Conservation (phyloP, 805 yeast species). For the Kregervanrija fluxuum region DNA sequence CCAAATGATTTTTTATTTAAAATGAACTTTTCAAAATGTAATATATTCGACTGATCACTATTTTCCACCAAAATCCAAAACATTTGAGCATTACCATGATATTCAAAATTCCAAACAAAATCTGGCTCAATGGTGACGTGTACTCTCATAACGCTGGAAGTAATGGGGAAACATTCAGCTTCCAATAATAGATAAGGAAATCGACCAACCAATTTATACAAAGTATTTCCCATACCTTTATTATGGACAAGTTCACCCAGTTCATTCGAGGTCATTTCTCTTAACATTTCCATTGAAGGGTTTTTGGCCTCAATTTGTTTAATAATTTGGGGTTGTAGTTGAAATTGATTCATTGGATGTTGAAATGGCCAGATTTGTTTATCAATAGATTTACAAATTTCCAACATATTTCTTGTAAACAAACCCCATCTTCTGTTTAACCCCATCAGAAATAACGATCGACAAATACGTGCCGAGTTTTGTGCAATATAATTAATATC, state of each 20-base stretch:
- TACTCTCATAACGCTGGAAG: slow-evolving; percentile 77
- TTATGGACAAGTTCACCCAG: slow-evolving; percentile 90
- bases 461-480: slow-evolving; percentile 85
- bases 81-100: slow-evolving; percentile 77
- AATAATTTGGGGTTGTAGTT: slow-evolving; percentile 59
- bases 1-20: slow-evolving; percentile 51
- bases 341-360: slow-evolving; percentile 88
- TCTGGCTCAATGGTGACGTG: slow-evolving; percentile 65
- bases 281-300: slow-evolving; percentile 62
- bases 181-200: slow-evolving; percentile 74
- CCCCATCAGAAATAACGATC: slow-evolving; percentile 85
- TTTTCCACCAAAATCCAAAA: slow-evolving; percentile 95
- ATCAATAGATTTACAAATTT: slow-evolving; percentile 83
- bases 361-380: slow-evolving; percentile 80
- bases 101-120: slow-evolving; percentile 75
- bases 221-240: slow-evolving; percentile 55
- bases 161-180: slow-evolving; percentile 83
- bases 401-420: slow-evolving; percentile 64
- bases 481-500: slow-evolving; percentile 94
- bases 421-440: slow-evolving; percentile 88
- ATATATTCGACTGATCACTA: slow-evolving; percentile 59
- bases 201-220: slow-evolving; percentile 54
- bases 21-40: slow-evolving; percentile 79
- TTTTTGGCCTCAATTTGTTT: slow-evolving; percentile 55
- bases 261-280: slow-evolving; percentile 69